These are phyloP conservation scores for Persicaria tinctoria DNA, from an alignment of 148 eudicot genomes.

Conservation along the genomic window DNA sequence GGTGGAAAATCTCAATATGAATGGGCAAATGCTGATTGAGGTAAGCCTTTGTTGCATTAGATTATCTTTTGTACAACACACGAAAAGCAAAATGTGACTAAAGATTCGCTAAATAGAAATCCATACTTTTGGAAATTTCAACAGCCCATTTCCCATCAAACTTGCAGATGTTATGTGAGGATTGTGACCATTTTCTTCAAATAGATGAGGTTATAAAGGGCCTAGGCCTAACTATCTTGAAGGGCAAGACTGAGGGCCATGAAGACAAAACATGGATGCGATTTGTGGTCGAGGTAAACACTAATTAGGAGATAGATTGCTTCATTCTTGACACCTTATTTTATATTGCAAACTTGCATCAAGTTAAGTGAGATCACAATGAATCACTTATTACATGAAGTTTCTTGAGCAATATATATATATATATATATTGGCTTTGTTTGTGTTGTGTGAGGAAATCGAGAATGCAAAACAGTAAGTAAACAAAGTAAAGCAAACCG, in stretches of 20 bases:
- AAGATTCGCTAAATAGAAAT: background rate
- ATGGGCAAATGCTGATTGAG: slow-evolving; percentile 78
- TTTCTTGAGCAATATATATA: no score
- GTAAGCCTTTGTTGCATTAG: slow-evolving; percentile 22
- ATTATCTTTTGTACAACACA: background rate
- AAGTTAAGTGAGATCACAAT: no score
- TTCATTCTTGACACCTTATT: background rate
- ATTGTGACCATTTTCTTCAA: slow-evolving; percentile 61
- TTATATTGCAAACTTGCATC: background rate
- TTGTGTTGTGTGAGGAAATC: no score
- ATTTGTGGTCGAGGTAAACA: slow-evolving; percentile 77
- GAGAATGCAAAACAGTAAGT: no score
- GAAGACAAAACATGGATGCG: slow-evolving; percentile 73
- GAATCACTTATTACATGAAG: no score
- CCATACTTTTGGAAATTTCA: background rate
- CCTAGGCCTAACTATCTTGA: slow-evolving; percentile 72
- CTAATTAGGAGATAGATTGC: background rate
- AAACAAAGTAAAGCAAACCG: no score
- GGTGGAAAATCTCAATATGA: slow-evolving; percentile 66
- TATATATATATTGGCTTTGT: no score
- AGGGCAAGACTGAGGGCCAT: slow-evolving; percentile 58
- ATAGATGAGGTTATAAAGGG: slow-evolving; percentile 61
- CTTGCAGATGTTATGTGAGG: slow-evolving; percentile 57
- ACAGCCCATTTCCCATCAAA: background rate
- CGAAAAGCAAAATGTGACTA: background rate